phyloP scores from a whole-genome alignment of 805 yeast species.

The Saccharomycopsis synnaedendra region DNA sequence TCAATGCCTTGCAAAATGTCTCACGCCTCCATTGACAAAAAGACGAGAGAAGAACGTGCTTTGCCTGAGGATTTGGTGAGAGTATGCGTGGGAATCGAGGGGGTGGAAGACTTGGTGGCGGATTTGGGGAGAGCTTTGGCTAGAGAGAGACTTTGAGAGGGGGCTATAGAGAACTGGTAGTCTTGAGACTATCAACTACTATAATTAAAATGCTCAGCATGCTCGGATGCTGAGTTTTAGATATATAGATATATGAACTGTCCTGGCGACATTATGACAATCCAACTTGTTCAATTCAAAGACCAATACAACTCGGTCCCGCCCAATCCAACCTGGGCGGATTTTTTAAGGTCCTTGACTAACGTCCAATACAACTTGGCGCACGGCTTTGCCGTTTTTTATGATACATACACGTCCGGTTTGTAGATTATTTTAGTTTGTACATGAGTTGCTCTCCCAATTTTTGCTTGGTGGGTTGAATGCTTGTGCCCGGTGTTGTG shows the following conservation, averaged over 20 bases:
- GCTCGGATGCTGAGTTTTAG: too few species aligned
- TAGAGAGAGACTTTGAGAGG: constrained; percentile 4
- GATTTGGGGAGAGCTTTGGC: constrained; percentile 56
- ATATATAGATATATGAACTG: too few species aligned
- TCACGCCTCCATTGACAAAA: constrained; percentile 90
- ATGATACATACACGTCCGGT: too few species aligned
- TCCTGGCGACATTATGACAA: neutral
- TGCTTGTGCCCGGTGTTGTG: too few species aligned
- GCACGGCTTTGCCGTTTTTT: too few species aligned
- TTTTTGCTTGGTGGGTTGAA: too few species aligned
- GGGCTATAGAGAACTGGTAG: neutral
- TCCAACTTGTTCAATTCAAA: constrained; percentile 9
- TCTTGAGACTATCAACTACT: neutral
- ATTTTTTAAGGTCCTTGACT: neutral
- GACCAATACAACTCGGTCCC: neutral
- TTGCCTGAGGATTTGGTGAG: constrained; percentile 89
- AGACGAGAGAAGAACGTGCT: constrained; percentile 76
- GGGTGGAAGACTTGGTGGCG: constrained; percentile 65
- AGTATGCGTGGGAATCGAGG: constrained; percentile 86
- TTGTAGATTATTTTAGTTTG: too few species aligned
- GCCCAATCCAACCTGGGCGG: constrained; percentile 6
- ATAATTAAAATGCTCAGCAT: too few species aligned
- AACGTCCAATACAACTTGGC: too few species aligned
- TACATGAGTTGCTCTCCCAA: too few species aligned
- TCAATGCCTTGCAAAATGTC: constrained; percentile 95